Conservation (phyloP, 495 filamentous ascomycete species). For the Lophiotrema nucula region DNA sequence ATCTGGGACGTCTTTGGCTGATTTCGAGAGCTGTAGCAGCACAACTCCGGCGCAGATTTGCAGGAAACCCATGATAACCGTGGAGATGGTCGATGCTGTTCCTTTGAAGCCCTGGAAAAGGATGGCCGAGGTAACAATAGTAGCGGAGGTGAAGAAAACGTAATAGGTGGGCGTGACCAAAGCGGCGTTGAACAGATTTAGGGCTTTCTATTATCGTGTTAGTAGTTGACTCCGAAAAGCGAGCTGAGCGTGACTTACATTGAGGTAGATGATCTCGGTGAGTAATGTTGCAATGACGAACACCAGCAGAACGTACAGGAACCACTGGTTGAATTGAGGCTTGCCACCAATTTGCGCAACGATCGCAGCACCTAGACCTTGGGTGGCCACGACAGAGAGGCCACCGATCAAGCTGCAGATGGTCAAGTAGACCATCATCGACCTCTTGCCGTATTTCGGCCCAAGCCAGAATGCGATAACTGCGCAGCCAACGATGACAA, state of each 20-base stretch:
- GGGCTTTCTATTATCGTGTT: slow-evolving; percentile 76
- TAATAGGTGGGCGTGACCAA: slow-evolving; percentile 98
- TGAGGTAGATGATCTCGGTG: slow-evolving; percentile 92
- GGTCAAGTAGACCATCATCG: slow-evolving; percentile 94
- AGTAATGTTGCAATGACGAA: slow-evolving; percentile 86
- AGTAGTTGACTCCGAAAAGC: slow-evolving; percentile 23
- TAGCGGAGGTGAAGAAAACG: slow-evolving; percentile 93
- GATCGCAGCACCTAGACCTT: slow-evolving; percentile 89
- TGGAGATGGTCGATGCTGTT: slow-evolving; percentile 72
- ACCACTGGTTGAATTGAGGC: slow-evolving; percentile 95
- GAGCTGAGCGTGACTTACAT: slow-evolving; percentile 61
- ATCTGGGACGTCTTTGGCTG: slow-evolving; percentile 94
- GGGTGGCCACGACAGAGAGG: slow-evolving; percentile 90
- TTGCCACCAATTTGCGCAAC: slow-evolving; percentile 78
- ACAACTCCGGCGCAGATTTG: slow-evolving; percentile 95
- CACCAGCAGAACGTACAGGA: slow-evolving; percentile 84
- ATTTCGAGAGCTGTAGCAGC: slow-evolving; percentile 95
- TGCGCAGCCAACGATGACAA: slow-evolving; percentile 70
- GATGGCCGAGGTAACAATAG: slow-evolving; percentile 89
- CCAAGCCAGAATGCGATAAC: slow-evolving; percentile 80
- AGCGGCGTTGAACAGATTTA: slow-evolving; percentile 96
- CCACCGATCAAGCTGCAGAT: slow-evolving; percentile 95
- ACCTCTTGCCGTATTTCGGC: slow-evolving; percentile 90
- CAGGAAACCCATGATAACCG: slow-evolving; percentile 89
- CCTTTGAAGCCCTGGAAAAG: slow-evolving; percentile 95